These are phyloP conservation scores for Cercospora berteroae DNA, from an alignment of 2,329 filamentous ascomycete genomes.

Conservation along the genomic window DNA sequence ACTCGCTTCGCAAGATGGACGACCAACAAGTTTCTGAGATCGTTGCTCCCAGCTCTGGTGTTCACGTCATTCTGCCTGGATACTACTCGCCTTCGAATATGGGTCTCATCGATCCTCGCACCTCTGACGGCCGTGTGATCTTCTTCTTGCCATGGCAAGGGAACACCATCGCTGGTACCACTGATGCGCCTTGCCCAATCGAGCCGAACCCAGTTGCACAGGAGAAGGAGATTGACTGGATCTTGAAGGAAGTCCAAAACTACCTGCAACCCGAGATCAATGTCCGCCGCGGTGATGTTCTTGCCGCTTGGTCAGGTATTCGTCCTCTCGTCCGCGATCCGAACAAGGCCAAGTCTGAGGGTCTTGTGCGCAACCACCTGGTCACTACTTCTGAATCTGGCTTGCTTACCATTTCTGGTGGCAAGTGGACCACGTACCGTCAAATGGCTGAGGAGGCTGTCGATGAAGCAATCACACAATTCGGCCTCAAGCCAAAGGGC, in stretches of 20 bases:
- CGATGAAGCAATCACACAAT: slow-evolving; percentile 71
- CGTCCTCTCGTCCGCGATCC: slow-evolving; percentile 83
- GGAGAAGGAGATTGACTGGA: slow-evolving; percentile 85
- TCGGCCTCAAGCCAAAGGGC: slow-evolving; percentile 59
- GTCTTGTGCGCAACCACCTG: slow-evolving; percentile 82
- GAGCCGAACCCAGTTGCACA: slow-evolving; percentile 71
- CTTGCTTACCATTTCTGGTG: slow-evolving; percentile 79
- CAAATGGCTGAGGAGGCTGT: slow-evolving; percentile 92
- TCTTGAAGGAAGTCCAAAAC: slow-evolving; percentile 75
- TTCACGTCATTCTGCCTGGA: slow-evolving; percentile 81
- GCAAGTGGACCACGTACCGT: slow-evolving; percentile 91
- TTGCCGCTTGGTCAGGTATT: slow-evolving; percentile 87
- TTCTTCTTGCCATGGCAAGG: slow-evolving; percentile 94
- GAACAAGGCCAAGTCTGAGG: slow-evolving; percentile 80
- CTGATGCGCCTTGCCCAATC: slow-evolving; percentile 73
- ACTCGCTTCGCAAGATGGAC: slow-evolving; percentile 82
- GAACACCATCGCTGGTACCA: slow-evolving; percentile 87
- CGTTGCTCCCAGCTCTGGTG: slow-evolving; percentile 79
- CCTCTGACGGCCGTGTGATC: slow-evolving; percentile 84
- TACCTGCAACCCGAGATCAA: slow-evolving; percentile 83
- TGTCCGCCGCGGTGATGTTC: slow-evolving; percentile 79
- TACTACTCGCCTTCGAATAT: slow-evolving; percentile 84
- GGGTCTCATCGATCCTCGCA: slow-evolving; percentile 82
- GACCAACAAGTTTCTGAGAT: slow-evolving; percentile 70
- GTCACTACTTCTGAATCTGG: slow-evolving; percentile 77